Evolutionary conservation across 768 basidiomycete species (phyloP).

Genomic region (Suillus lakei): DNA sequence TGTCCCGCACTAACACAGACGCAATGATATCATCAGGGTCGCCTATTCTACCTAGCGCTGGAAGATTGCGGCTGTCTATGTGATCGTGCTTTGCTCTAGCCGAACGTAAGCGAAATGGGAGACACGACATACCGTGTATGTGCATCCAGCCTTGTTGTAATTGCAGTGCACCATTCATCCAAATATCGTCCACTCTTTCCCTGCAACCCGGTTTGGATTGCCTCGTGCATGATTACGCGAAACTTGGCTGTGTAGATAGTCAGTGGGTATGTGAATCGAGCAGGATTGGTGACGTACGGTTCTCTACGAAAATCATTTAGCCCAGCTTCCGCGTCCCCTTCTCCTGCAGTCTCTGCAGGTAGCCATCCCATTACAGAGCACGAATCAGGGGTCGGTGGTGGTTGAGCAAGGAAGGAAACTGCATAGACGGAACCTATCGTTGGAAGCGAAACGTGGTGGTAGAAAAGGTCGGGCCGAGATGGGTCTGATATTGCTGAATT

Average conservation of each 20-base stretch:
- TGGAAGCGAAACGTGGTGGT: constrained; percentile 64
- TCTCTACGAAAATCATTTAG: constrained; percentile 79
- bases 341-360: constrained; percentile 41
- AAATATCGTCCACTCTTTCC: constrained; percentile 67
- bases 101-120: not conserved
- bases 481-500: constrained; percentile 50
- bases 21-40: constrained; percentile 87
- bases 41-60: constrained; percentile 74
- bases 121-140: constrained; percentile 54
- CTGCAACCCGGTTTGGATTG: constrained; percentile 56
- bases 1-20: constrained; percentile 71
- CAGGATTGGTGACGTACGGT: constrained; percentile 53
- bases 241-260: constrained; percentile 48
- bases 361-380: constrained; percentile 71
- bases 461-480: constrained; percentile 67
- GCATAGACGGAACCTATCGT: constrained; percentile 56
- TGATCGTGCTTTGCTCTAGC: not conserved
- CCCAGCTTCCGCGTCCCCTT: constrained; percentile 48
- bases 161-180: constrained; percentile 67
- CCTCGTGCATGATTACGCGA: constrained; percentile 60
- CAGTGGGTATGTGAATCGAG: not conserved
- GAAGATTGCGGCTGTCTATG: constrained; percentile 74
- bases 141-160: constrained; percentile 87
- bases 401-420: constrained; percentile 60
- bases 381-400: constrained; percentile 51